Evolutionary conservation across 2,329 filamentous ascomycete species (phyloP), one percentile per base, ranked within the genome.

Genomic region (Dactylellina cionopaga): DNA sequence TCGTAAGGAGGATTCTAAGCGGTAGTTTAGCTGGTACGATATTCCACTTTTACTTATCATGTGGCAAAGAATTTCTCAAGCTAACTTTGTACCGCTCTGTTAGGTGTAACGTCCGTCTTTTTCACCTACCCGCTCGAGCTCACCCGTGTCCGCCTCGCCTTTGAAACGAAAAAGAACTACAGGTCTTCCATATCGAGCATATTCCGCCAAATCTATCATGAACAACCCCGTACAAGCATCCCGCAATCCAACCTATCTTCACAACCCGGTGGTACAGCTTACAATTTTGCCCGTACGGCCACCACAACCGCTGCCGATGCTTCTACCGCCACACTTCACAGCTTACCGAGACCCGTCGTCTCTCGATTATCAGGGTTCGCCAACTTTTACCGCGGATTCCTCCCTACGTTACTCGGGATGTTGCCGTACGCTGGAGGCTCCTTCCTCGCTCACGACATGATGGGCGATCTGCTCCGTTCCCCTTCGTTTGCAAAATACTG

Each of bases 381-480:
- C 63, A 99, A 99, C 80, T 99, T 99, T 80, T 99, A 97, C 81
- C 88, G 95, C 51, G 95, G 95, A 52, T 99, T 99, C 80, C 87
- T 88, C 0, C 91, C 94, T 0, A 98, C 95, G 0, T 81, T 99
- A 3, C 84, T 96, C 71, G 95, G 95, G 76, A 99, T 99, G 94
- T 83, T 99, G 0, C 95, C 95, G 0, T 99, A 99, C 78, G 95
- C 95, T 0, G 95, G 95, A 77, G 89, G 96, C 78, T 96, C 92
- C 0, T 99, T 99, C 82, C 85, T 99, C 39, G 96, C 92, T 0
- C 95, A 99, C 82, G 95, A 99, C 80, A 92, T 91, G 3, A 87
- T 90, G 39, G 91, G 92, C 72, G 95, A 99, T 80, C 78, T 95
- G 47, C 85, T 99, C 76, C 91, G 93, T 15, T 85, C 86, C 63